Evolutionary conservation across 805 yeast species (phyloP), one percentile per base, ranked within the genome.

Genomic region (Lipomyces spencermartinsiae): DNA sequence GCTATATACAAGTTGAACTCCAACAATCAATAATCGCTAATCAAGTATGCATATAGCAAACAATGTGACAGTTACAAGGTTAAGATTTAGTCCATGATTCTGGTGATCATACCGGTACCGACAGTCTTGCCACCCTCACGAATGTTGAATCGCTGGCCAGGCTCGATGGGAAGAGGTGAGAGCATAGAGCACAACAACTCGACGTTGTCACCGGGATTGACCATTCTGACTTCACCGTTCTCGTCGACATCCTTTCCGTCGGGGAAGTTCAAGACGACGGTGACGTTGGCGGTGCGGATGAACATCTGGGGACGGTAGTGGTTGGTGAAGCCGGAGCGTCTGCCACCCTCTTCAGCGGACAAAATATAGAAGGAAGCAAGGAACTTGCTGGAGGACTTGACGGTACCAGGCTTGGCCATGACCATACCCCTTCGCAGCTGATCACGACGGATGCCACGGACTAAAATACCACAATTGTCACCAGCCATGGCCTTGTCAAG

Each of bases 121-220:
- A 95, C 98, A 74, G 99, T 95, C 85, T 90, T 91, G 81, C 98
- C 98, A 84, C 98, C 98, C 85, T 95, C 99, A 89, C 99, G 95
- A 81, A 95, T 86, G 89, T 95, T 95, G 90, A 95, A 95, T 84
- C 98, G 91, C 86, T 93, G 97, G 81, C 97, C 97, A 77, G 90
- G 89, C 86, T 95, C 99, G 73, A 95, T 78, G 71, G 98, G 97
- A 75, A 96, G 91, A 80, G 97, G 95, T 84, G 87, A 91, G 73
- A 90, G 89, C 79, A 94, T 85, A 79, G 90, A 90, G 79, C 94
- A 91, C 78, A 87, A 88, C 97, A 95, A 92, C 86, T 95, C 99
- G 73, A 93, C 87, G 83, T 95, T 95, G 86, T 95, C 99, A 84
- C 99, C 99, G 73, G 99, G 99, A 85, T 91, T 86, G 76, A 95